phyloP scores from a whole-genome alignment of 2,329 filamentous ascomycete genomes.

The Diaporthe citrichinensis region DNA sequence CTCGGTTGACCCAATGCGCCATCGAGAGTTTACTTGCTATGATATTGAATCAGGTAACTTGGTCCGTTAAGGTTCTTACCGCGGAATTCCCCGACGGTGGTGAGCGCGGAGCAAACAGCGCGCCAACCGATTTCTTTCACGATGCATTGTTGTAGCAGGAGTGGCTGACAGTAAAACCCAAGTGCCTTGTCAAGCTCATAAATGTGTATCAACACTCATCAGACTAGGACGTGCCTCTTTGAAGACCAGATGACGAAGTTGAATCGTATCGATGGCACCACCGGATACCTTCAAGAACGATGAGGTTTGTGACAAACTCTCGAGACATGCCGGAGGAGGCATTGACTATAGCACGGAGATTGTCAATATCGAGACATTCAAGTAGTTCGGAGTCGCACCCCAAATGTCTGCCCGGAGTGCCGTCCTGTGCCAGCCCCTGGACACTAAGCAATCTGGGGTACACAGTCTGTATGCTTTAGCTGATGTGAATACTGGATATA shows the following conservation, averaged over 20 bases:
- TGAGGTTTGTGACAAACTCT: neutral
- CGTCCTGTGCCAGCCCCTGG: too few species aligned
- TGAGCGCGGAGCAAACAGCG: too few species aligned
- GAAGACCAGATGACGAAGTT: neutral
- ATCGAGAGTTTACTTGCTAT: neutral
- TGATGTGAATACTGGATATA: neutral
- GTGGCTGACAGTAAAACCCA: neutral
- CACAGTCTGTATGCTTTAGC: neutral
- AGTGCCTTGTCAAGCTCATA: neutral
- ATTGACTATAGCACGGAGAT: too few species aligned
- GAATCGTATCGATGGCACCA: neutral
- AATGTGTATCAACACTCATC: neutral
- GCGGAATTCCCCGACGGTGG: neutral
- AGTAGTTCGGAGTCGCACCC: neutral
- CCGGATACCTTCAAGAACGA: neutral
- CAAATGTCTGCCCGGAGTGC: neutral
- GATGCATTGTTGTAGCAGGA: neutral
- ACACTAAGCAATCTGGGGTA: neutral
- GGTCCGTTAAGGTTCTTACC: neutral
- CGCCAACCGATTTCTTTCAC: neutral
- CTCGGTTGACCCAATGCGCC: neutral
- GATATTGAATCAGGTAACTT: neutral
- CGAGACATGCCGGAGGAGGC: neutral
- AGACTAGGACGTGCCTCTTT: neutral
- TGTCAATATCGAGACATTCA: neutral